These are phyloP conservation scores for Colletotrichum graminicola DNA, from an alignment of 2,329 filamentous ascomycete genomes.

Conservation along the genomic window DNA sequence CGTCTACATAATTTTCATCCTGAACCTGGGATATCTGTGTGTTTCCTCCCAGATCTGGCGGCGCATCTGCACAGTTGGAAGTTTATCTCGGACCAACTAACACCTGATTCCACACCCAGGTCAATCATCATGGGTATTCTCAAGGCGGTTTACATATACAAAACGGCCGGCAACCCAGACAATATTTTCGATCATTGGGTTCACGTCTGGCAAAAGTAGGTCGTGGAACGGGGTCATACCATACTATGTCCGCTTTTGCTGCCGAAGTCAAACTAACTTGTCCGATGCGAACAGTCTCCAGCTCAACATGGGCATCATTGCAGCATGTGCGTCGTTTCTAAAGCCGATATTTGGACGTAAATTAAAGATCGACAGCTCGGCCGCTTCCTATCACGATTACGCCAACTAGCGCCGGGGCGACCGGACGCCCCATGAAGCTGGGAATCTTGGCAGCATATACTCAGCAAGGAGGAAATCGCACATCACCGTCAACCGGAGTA, in stretches of 20 bases:
- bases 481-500: neutral
- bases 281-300: conserved; percentile 50
- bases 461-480: neutral
- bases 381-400: conserved; percentile 25
- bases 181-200: conserved; percentile 50
- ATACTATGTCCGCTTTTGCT: neutral
- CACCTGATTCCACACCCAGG: conserved; percentile 42
- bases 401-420: conserved; percentile 26
- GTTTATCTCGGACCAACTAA: neutral
- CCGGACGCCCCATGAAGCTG: conserved; percentile 6
- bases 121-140: conserved; percentile 56
- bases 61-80: neutral
- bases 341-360: conserved; percentile 51
- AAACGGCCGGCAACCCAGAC: conserved; percentile 45
- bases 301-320: conserved; percentile 55
- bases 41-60: conserved; percentile 45
- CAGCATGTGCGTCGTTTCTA: conserved; percentile 54
- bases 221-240: neutral
- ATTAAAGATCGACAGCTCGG: conserved; percentile 45
- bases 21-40: conserved; percentile 50
- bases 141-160: conserved; percentile 54
- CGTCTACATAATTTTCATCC: conserved; percentile 48
- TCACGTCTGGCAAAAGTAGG: conserved; percentile 52
- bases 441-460: conserved; percentile 9
- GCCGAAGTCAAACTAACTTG: neutral